Percentiles rank a stretch among this genome's conserved stretches.
phyloP scores from a whole-genome alignment of 129 eudicot species.

The Flaveria trinervia region DNA sequence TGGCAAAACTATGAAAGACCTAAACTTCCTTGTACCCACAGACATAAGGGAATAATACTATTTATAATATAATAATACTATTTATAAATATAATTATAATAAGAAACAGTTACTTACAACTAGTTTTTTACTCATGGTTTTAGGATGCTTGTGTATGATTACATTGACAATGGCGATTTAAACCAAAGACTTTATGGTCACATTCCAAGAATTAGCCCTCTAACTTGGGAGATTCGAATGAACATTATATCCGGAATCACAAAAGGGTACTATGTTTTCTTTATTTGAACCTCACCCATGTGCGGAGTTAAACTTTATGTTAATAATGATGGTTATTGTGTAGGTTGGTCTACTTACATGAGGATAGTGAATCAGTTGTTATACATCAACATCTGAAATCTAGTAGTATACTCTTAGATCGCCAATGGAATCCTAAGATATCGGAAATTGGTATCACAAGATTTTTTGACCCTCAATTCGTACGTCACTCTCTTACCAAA shows the following conservation, averaged over 20 bases:
- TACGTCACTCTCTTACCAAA: constrained; percentile 18
- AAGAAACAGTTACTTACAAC: background rate
- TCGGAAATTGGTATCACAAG: constrained; percentile 41
- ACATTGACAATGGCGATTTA: constrained; percentile 54
- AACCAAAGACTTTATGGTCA: constrained; percentile 49
- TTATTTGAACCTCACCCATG: background rate
- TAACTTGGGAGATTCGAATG: constrained; percentile 52
- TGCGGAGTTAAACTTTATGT: background rate
- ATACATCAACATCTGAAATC: constrained; percentile 50
- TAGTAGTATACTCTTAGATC: constrained; percentile 54
- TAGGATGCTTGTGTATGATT: constrained; percentile 60
- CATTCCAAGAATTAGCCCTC: constrained; percentile 34
- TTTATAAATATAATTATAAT: too few relatives aligned
- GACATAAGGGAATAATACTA: too few relatives aligned
- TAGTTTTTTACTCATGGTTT: background rate
- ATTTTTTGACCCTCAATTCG: constrained; percentile 31
- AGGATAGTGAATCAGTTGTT: constrained; percentile 43
- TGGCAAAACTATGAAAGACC: too few relatives aligned
- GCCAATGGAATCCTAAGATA: constrained; percentile 63
- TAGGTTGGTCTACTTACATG: constrained; percentile 61
- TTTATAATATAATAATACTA: too few relatives aligned
- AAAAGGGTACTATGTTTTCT: constrained; percentile 44
- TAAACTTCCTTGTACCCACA: too few relatives aligned
- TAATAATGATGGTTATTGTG: background rate
- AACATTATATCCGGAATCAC: constrained; percentile 46